These are phyloP conservation scores for Lotmaria passim DNA, from an alignment of 208 protist genomes.

Conservation along the genomic window DNA sequence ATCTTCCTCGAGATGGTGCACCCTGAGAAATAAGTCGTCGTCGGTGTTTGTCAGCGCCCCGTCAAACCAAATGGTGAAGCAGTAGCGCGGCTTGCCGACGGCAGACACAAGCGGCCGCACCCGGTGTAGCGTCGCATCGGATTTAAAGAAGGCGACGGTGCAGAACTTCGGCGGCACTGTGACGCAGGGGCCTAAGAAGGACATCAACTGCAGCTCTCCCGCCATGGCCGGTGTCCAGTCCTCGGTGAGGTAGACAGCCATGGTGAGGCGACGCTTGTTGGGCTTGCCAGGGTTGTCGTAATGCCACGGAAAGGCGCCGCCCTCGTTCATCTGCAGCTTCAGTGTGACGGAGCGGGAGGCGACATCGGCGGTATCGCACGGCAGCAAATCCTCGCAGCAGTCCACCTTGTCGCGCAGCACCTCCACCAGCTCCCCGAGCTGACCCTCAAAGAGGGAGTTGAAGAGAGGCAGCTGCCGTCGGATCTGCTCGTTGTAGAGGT, in stretches of 20 bases:
- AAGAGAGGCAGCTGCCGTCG: slow-evolving; percentile 43
- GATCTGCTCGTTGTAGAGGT: slow-evolving; percentile 43
- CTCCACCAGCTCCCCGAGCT: slow-evolving; percentile 41
- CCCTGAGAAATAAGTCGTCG: slow-evolving; percentile 45
- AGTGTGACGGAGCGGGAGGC: slow-evolving; percentile 38
- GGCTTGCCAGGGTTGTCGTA: slow-evolving; percentile 59
- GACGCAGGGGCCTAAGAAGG: slow-evolving; percentile 42
- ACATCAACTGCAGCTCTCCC: slow-evolving; percentile 52
- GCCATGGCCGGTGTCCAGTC: slow-evolving; percentile 40
- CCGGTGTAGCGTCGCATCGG: slow-evolving; percentile 46
- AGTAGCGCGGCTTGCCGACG: slow-evolving; percentile 33
- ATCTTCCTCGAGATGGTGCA: slow-evolving; percentile 34
- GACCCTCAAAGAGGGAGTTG: slow-evolving; percentile 36
- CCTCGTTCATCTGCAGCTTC: slow-evolving; percentile 66
- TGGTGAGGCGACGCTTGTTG: slow-evolving; percentile 59
- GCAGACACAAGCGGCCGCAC: slow-evolving; percentile 32
- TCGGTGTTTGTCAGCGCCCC: slow-evolving; percentile 43
- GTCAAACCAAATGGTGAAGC: slow-evolving; percentile 72
- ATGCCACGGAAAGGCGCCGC: slow-evolving; percentile 65
- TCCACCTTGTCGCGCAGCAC: slow-evolving; percentile 39
- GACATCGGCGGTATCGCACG: slow-evolving; percentile 22
- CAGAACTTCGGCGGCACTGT: slow-evolving; percentile 41
- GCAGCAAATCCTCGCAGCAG: slow-evolving; percentile 40
- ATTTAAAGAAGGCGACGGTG: slow-evolving; percentile 51
- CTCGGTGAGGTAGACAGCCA: slow-evolving; percentile 59